Evolutionary conservation across 208 protist genomes (phyloP).

Genomic region (Tritrichomonas foetus): DNA sequence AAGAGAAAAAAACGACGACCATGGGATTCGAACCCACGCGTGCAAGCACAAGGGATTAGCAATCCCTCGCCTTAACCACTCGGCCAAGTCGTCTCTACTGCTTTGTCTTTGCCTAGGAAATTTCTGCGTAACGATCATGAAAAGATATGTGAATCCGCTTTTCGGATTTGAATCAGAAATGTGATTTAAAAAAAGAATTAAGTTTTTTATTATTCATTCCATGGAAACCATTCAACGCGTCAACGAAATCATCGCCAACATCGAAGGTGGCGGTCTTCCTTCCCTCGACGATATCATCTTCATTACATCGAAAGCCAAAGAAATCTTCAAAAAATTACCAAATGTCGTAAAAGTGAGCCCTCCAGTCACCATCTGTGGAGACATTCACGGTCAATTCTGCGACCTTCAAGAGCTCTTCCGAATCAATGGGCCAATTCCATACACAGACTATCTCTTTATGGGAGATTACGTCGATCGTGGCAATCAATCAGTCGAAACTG

Average conservation of each 20-base stretch:
- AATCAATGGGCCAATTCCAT: conserved; percentile 67
- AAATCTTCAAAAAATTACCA: not conserved
- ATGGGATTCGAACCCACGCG: too few relatives aligned
- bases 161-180: too few relatives aligned
- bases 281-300: not conserved
- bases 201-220: too few relatives aligned
- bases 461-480: conserved; percentile 51
- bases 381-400: conserved; percentile 3
- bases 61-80: too few relatives aligned
- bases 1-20: too few relatives aligned
- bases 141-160: too few relatives aligned
- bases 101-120: too few relatives aligned
- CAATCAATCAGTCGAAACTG: conserved; percentile 69
- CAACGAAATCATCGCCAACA: not conserved
- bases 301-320: not conserved
- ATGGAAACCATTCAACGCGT: too few relatives aligned
- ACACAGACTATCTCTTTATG: conserved; percentile 96
- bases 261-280: not conserved
- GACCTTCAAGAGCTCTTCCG: conserved; percentile 79
- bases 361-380: not conserved
- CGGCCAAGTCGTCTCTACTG: too few relatives aligned
- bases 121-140: too few relatives aligned
- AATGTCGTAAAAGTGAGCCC: not conserved
- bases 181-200: too few relatives aligned
- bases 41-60: too few relatives aligned